Percentiles rank a stretch among this genome's conserved stretches.
phyloP scores from a whole-genome alignment of 2,329 filamentous ascomycete species.

The Epichloe aotearoae region DNA sequence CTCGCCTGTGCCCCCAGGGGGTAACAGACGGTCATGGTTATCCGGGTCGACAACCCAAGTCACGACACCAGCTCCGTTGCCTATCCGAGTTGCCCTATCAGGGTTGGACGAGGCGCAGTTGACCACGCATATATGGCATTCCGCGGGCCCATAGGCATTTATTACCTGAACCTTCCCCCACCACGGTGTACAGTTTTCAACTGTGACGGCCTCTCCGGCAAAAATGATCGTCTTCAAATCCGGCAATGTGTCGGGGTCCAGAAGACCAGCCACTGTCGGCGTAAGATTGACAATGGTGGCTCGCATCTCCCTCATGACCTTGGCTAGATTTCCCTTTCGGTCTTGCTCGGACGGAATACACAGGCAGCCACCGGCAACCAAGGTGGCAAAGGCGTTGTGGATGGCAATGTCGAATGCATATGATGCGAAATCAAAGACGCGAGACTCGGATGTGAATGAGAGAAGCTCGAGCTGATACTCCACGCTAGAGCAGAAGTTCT shows the following conservation, averaged over 20 bases:
- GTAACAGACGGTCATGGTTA: background rate
- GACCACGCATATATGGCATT: background rate
- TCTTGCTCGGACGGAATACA: conserved; percentile 7
- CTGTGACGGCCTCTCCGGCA: background rate
- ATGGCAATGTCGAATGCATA: conserved; percentile 7
- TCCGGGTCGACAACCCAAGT: background rate
- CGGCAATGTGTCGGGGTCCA: background rate
- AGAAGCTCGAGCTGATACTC: conserved; percentile 18
- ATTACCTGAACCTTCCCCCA: background rate
- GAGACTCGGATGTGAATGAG: conserved; percentile 8
- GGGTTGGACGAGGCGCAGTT: conserved; percentile 22
- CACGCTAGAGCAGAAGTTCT: background rate
- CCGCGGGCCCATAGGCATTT: conserved; percentile 1
- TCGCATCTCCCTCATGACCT: background rate
- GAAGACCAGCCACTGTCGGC: background rate
- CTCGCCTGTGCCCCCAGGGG: background rate
- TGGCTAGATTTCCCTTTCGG: background rate
- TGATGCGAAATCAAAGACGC: conserved; percentile 18
- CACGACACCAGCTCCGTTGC: background rate
- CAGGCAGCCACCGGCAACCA: conserved; percentile 3
- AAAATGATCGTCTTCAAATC: background rate
- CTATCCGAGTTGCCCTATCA: conserved; percentile 6
- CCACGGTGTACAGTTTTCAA: background rate
- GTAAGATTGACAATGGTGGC: background rate
- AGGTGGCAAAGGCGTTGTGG: conserved; percentile 1